Base-by-base conservation (phyloP, 2,329 filamentous ascomycete species). In the Ascochyta pisi region DNA sequence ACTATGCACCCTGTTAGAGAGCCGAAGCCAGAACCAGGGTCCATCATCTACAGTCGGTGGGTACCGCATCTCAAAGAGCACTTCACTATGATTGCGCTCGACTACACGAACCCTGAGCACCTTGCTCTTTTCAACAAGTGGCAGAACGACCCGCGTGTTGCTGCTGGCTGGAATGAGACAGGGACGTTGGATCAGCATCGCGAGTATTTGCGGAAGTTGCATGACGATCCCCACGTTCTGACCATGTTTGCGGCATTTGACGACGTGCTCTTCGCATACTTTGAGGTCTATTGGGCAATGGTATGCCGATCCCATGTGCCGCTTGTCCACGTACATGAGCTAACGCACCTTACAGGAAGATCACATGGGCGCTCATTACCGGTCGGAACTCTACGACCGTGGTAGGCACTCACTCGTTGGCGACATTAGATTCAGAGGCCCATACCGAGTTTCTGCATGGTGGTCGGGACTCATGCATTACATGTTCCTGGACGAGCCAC, bases 141-240 rank as follows among this genome's bases (percentile, higher is more conserved):
- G 90, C 90, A 92, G 76, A 94, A 94, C 69, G 90, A 93, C 69
- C 90, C 90, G 48, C 88, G 90, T 46, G 90, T 94, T 29, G 89
- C 89, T 4, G 84, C 88, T 68, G 89, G 89, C 4, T 93, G 90
- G 90, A 90, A 91, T 69, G 86, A 91, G 77, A 90, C 88, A 1
- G 90, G 90, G 29, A 89, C 89, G 1, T 76, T 91, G 43, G 89
- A 91, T 27, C 83, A 92, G 73, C 90, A 93, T 74, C 83, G 85
- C 58, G 83, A 86, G 66, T 93, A 94, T 73, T 81, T 92, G 47
- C 81, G 83, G 27, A 83, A 84, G 61, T 81, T 89, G 50, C 86
- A 91, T 67, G 82, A 85, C 40, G 90, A 93, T 71, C 85, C 88
- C 26, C 90, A 93, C 74, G 84, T 88, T 59, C 78, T 92, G 48